These are phyloP conservation scores for Leccinum pachyderme DNA, from an alignment of 1,284 basidiomycete species.

Conservation along the genomic window DNA sequence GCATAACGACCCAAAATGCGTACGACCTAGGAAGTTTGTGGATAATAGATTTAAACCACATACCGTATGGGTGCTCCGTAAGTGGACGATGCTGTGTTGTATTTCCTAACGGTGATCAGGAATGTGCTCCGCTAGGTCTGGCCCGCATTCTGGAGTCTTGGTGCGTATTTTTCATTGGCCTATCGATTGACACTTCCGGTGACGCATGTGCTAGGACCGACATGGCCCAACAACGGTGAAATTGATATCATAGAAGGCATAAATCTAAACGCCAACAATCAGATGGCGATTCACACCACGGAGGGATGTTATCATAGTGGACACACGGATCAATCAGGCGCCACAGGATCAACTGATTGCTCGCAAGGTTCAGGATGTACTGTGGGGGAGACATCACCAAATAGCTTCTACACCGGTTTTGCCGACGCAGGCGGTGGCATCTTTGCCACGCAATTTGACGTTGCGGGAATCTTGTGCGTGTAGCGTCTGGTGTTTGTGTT, in stretches of 20 bases:
- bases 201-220: constrained; percentile 21
- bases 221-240: constrained; percentile 48
- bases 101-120: constrained; percentile 1
- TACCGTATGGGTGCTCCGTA: constrained; percentile 69
- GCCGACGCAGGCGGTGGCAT: constrained; percentile 69
- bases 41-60: constrained; percentile 58
- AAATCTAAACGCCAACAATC: constrained; percentile 49
- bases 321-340: constrained; percentile 35
- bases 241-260: constrained; percentile 61
- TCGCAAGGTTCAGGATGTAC: constrained; percentile 58
- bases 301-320: constrained; percentile 40
- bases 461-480: constrained; percentile 57
- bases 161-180: constrained; percentile 13
- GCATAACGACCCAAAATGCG: constrained; percentile 47
- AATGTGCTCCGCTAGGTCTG: constrained; percentile 37
- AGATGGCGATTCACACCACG: constrained; percentile 60
- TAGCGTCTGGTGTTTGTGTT: constrained; percentile 8
- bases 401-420: constrained; percentile 62
- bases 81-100: constrained; percentile 18
- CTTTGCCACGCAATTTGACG: constrained; percentile 68
- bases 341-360: constrained; percentile 43
- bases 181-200: neutral
- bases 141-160: constrained; percentile 52
- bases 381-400: constrained; percentile 53
- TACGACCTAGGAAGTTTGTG: constrained; percentile 56